A percentile compares a stretch with the other conserved stretches of the same genome.
Conservation (phyloP, 2,329 filamentous ascomycete genomes). For the Diaporthe citri region DNA sequence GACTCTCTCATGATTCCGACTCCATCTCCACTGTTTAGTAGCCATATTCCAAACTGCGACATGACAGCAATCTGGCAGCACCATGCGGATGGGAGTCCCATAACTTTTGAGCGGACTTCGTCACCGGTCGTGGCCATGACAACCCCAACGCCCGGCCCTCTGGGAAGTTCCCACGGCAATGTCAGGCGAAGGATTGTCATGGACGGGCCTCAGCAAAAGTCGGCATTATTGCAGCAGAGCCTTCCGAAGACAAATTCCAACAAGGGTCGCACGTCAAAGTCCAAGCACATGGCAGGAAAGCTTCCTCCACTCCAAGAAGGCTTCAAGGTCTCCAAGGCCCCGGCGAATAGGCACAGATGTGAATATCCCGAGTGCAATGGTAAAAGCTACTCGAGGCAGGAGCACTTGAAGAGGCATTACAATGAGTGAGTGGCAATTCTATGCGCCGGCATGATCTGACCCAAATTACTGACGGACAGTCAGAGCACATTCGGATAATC, state of each 20-base stretch:
- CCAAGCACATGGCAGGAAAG: conserved; percentile 29
- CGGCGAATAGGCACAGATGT: conserved; percentile 35
- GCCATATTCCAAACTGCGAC: conserved; percentile 32
- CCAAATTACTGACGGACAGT: background rate
- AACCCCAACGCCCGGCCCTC: conserved; percentile 33
- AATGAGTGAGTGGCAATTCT: conserved; percentile 25
- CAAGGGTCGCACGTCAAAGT: conserved; percentile 31
- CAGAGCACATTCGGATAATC: conserved; percentile 35
- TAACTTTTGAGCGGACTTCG: conserved; percentile 36
- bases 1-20: conserved; percentile 36
- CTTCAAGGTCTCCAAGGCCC: conserved; percentile 35
- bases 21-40: conserved; percentile 32
- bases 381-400: conserved; percentile 35
- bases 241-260: conserved; percentile 32
- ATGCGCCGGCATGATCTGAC: too few relatives aligned
- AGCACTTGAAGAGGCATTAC: conserved; percentile 39
- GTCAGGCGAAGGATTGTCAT: conserved; percentile 36
- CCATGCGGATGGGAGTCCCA: conserved; percentile 35
- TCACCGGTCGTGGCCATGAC: conserved; percentile 35
- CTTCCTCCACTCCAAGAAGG: conserved; percentile 28
- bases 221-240: conserved; percentile 37
- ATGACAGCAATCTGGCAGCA: conserved; percentile 37
- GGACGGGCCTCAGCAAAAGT: conserved; percentile 38
- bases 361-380: conserved; percentile 36
- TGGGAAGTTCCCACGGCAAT: conserved; percentile 31